Evolutionary conservation across 1,284 basidiomycete genomes (phyloP), one percentile per base, ranked within the genome.

Genomic region (Ganoderma lucidum): DNA sequence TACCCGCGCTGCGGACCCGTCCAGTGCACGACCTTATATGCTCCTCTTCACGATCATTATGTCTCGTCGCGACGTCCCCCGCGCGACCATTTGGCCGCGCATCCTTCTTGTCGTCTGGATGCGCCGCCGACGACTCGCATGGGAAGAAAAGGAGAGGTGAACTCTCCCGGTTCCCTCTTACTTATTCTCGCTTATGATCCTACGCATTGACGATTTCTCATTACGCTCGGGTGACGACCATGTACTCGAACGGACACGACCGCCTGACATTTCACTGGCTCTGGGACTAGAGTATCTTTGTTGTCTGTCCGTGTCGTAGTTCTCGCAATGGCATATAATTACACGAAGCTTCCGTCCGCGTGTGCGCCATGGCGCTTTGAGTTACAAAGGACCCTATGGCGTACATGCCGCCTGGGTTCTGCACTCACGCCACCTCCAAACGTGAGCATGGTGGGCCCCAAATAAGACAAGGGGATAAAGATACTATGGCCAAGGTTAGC

Each of bases 81-180:
- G 17, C 59, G 60, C 60, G 63, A 19, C 65, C 42, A 37, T 53
- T n/a, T 23, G 23, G 39, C 9, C n/a, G 59, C 39, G 9, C 41
- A 39, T 30, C 19, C 41, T 61, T 23, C 14, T n/a, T 35, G 35
- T 59, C n/a, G 30, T 35, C 56, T 10, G 35, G 39, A n/a, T 41
- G 59, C 39, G 37, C 30, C 39, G 23, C 23, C 23, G 39, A 10
- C 39, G 17, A 6, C 23, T 61, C 42, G 45, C 15, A 19, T 66
- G 64, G 66, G 68, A 68, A 51, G 66, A 71, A 68, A 73, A 68
- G 70, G 62, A 65, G 72, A 67, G 64, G 64, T 42, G 41, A 64
- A 39, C 56, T 64, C 48, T 63, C 55, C 44, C 28, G 64, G 64
- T 64, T 17, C 66, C 59, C 62, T 65, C 66, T 65, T 41, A 66